These are phyloP conservation scores for Avena eriantha DNA, from an alignment of 176 grass and related monocot species.

Conservation along the genomic window DNA sequence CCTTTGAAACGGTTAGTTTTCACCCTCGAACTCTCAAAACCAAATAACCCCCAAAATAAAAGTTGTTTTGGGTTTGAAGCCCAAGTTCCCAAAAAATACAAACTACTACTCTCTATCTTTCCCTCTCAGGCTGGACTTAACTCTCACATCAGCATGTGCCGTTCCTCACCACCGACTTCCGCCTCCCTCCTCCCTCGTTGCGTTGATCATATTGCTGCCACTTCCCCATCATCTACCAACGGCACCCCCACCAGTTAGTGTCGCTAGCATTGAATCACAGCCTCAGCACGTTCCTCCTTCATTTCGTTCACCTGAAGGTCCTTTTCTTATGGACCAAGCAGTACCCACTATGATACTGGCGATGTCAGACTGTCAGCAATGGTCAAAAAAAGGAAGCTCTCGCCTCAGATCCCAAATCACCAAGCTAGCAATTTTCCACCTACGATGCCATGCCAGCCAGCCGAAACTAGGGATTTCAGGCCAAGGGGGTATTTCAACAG, in stretches of 20 bases:
- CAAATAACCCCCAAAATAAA: background rate
- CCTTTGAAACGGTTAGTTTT: background rate
- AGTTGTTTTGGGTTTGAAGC: background rate
- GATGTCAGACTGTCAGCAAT: background rate
- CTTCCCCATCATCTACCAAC: background rate
- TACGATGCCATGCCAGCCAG: background rate
- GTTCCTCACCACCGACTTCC: background rate
- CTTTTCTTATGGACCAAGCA: background rate
- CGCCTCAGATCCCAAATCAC: background rate
- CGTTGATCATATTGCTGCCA: background rate
- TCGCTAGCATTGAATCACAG: background rate
- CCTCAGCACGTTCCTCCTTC: background rate
- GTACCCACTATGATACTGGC: background rate
- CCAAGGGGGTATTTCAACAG: background rate
- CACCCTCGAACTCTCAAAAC: background rate
- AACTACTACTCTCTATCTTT: background rate
- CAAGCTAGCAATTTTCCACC: conserved; percentile 5
- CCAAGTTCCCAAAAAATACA: background rate
- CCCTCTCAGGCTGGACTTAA: background rate
- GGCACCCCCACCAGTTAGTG: background rate
- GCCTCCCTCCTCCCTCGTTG: background rate
- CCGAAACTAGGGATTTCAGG: background rate
- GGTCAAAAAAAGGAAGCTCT: background rate
- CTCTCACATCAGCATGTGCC: background rate
- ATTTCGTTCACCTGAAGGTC: background rate